phyloP scores from a whole-genome alignment of 2,329 filamentous ascomycete genomes.

The Keithomyces neogunnii region DNA sequence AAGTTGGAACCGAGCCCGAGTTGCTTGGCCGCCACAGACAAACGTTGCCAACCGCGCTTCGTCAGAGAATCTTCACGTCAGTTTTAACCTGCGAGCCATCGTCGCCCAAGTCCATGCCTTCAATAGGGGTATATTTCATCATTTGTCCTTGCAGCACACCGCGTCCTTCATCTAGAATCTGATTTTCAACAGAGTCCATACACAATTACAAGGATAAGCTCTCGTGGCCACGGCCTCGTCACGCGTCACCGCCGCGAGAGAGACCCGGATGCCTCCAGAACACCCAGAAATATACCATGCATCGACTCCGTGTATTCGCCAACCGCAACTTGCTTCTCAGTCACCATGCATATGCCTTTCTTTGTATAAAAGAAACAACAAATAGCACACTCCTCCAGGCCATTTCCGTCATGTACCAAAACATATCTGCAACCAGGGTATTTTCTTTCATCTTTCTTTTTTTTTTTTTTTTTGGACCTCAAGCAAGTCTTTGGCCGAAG shows the following conservation, averaged over 20 bases:
- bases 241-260: not conserved
- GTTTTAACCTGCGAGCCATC: too few species aligned
- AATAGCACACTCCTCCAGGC: not conserved
- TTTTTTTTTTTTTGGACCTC: slow-evolving; percentile 16
- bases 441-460: slow-evolving; percentile 19
- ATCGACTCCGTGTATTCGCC: not conserved
- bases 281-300: not conserved
- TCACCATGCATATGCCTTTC: not conserved
- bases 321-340: not conserved
- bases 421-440: slow-evolving; percentile 17
- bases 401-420: not conserved
- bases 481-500: slow-evolving; percentile 19
- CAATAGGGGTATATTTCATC: not conserved
- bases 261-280: not conserved
- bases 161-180: not conserved
- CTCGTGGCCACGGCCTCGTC: not conserved
- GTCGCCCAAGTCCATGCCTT: not conserved
- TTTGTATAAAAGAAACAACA: not conserved
- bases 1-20: too few species aligned
- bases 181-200: not conserved
- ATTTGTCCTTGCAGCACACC: not conserved
- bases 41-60: too few species aligned
- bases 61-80: too few species aligned
- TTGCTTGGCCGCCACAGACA: too few species aligned
- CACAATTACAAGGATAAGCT: not conserved